Evolutionary conservation across 192 early-diverging fungal genomes (phyloP).

Genomic region (Podila horticola): DNA sequence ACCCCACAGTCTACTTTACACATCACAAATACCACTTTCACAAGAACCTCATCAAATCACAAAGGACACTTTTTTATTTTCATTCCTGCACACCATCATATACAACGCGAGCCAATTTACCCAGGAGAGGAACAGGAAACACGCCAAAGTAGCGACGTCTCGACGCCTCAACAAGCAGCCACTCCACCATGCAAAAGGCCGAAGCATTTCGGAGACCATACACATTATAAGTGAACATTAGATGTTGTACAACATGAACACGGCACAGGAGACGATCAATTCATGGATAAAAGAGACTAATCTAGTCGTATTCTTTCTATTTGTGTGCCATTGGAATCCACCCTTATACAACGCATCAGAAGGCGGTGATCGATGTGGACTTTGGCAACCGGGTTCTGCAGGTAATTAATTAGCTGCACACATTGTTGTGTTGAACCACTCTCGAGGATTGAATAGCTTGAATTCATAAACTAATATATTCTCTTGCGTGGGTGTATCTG

Average conservation of each 20-base stretch:
- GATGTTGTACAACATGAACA: background rate
- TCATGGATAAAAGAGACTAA: background rate
- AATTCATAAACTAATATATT: background rate
- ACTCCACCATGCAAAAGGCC: slow-evolving; percentile 39
- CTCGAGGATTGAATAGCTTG: too few species aligned
- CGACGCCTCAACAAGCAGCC: background rate
- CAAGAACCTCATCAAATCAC: too few species aligned
- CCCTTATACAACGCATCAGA: slow-evolving; percentile 61
- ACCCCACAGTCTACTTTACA: too few species aligned
- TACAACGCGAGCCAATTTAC: too few species aligned
- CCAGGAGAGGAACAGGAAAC: background rate
- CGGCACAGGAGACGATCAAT: background rate
- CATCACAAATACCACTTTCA: too few species aligned
- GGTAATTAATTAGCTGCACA: slow-evolving; percentile 28
- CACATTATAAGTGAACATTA: slow-evolving; percentile 48
- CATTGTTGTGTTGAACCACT: background rate
- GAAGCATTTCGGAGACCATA: slow-evolving; percentile 32
- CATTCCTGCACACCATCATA: too few species aligned
- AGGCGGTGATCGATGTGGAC: slow-evolving; percentile 63
- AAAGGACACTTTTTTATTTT: too few species aligned
- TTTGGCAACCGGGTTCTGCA: slow-evolving; percentile 53
- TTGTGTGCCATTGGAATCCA: background rate
- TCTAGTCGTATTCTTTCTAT: slow-evolving; percentile 9
- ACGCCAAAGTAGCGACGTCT: background rate
- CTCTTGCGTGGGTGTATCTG: too few species aligned